These are phyloP conservation scores for Wickerhamiella kurtzmanii DNA, from an alignment of 805 yeast genomes.

Conservation along the genomic window DNA sequence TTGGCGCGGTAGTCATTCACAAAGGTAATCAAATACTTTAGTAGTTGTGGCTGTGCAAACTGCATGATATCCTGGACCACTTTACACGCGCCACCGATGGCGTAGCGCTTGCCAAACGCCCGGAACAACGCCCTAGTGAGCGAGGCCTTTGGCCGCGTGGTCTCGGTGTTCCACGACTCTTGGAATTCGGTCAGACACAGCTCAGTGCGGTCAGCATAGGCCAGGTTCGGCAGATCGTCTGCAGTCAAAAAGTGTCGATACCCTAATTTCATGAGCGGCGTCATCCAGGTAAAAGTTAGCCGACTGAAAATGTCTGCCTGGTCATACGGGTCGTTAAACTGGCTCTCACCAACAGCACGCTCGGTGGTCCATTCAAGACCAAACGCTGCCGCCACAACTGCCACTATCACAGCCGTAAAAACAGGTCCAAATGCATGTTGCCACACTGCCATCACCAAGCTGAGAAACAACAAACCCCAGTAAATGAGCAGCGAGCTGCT, in stretches of 20 bases:
- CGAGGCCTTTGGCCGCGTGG: conserved; percentile 32
- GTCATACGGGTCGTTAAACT: conserved; percentile 33
- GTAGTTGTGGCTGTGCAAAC: conserved; percentile 75
- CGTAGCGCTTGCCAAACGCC: conserved; percentile 63
- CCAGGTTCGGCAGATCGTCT: conserved; percentile 68
- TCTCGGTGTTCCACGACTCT: conserved; percentile 47
- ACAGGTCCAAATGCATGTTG: conserved; percentile 16
- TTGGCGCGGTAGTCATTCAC: conserved; percentile 34
- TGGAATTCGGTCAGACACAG: conserved; percentile 38
- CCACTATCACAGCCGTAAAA: conserved; percentile 24
- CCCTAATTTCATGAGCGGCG: conserved; percentile 67
- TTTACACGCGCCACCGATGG: conserved; percentile 61
- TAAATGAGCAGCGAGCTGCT: conserved; percentile 55
- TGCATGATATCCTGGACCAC: conserved; percentile 64
- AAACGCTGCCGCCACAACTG: conserved; percentile 33
- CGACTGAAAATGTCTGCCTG: conserved; percentile 59
- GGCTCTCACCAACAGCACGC: conserved; percentile 23
- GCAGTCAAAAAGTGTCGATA: conserved; percentile 38
- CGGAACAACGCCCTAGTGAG: conserved; percentile 45
- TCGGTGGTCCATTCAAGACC: conserved; percentile 32
- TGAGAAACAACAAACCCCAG: conserved; percentile 51
- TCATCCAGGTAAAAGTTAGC: conserved; percentile 85
- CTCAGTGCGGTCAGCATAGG: conserved; percentile 50
- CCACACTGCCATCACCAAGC: conserved; percentile 33
- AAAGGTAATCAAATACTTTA: conserved; percentile 50